Conservation (phyloP, 2,329 filamentous ascomycete species). For the Verticillium klebahnii region DNA sequence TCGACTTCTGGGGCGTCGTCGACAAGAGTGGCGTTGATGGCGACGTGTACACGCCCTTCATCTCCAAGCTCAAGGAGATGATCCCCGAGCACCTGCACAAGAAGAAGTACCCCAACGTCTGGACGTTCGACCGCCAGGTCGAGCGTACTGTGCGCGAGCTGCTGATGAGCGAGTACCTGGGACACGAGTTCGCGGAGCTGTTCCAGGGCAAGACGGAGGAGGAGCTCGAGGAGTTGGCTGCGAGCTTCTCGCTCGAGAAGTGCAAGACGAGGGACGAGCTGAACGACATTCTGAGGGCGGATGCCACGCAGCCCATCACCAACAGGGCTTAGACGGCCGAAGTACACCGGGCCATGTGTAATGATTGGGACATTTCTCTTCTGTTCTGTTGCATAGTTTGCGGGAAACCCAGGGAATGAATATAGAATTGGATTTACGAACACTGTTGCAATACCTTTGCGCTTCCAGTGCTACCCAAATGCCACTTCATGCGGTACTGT, state of each 20-base stretch:
- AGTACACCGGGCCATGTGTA: no score
- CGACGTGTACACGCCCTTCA: conserved; percentile 35
- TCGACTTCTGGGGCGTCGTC: conserved; percentile 49
- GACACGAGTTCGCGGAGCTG: conserved; percentile 49
- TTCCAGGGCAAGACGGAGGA: conserved; percentile 45
- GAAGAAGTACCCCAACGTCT: conserved; percentile 42
- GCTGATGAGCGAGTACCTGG: conserved; percentile 42
- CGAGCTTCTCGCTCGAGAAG: conserved; percentile 46
- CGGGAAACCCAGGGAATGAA: no score
- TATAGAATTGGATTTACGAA: no score
- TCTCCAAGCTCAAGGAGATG: conserved; percentile 35
- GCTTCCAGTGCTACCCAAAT: no score
- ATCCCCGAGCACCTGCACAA: conserved; percentile 36
- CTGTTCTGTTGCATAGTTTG: no score
- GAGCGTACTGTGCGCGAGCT: conserved; percentile 35
- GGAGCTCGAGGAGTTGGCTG: conserved; percentile 49
- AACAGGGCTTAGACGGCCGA: neutral
- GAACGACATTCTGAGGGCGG: conserved; percentile 43
- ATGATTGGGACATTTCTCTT: no score
- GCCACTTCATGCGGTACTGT: no score
- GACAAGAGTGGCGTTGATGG: conserved; percentile 21
- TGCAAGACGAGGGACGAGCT: conserved; percentile 46
- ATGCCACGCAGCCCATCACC: conserved; percentile 22
- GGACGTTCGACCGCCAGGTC: conserved; percentile 46
- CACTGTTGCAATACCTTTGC: no score